These are phyloP conservation scores for Schwanniomyces etchellsii DNA, from an alignment of 1,139 yeast genomes.

Conservation along the genomic window DNA sequence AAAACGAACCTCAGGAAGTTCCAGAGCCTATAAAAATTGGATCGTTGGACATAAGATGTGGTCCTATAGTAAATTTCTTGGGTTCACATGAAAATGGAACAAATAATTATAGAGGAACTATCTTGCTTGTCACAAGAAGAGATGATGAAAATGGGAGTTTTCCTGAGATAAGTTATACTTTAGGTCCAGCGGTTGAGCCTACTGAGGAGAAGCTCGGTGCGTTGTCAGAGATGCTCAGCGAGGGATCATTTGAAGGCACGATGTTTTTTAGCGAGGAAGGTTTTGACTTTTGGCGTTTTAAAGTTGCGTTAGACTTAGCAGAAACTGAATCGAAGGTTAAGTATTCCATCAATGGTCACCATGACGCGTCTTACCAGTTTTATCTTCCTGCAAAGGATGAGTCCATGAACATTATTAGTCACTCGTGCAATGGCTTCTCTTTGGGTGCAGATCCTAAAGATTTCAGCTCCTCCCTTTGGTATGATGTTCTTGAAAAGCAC, in stretches of 20 bases:
- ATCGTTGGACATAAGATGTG: conserved; percentile 55
- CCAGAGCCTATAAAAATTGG: conserved; percentile 24
- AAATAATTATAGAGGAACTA: conserved; percentile 56
- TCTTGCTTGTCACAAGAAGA: conserved; percentile 57
- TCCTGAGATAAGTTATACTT: conserved; percentile 33
- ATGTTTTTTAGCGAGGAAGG: conserved; percentile 43
- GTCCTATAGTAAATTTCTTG: conserved; percentile 68
- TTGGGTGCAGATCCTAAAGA: conserved; percentile 59
- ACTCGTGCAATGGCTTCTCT: conserved; percentile 93
- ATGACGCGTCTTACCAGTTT: conserved; percentile 40
- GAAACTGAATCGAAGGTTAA: conserved; percentile 53
- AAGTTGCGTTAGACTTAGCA: conserved; percentile 42
- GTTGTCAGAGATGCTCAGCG: conserved; percentile 7
- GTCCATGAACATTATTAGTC: conserved; percentile 75
- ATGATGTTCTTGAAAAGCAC: conserved; percentile 72
- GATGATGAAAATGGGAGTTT: conserved; percentile 23
- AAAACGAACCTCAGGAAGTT: conserved; percentile 19
- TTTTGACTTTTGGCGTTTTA: conserved; percentile 59
- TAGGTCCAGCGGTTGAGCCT: conserved; percentile 28
- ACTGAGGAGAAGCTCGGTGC: conserved; percentile 7
- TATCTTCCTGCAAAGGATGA: conserved; percentile 52
- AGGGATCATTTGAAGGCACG: conserved; percentile 43
- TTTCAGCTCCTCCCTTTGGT: conserved; percentile 79
- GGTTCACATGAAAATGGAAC: conserved; percentile 49
- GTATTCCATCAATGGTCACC: conserved; percentile 48